Base-by-base conservation (phyloP, 2,329 filamentous ascomycete species). In the Arthroderma sp. region DNA sequence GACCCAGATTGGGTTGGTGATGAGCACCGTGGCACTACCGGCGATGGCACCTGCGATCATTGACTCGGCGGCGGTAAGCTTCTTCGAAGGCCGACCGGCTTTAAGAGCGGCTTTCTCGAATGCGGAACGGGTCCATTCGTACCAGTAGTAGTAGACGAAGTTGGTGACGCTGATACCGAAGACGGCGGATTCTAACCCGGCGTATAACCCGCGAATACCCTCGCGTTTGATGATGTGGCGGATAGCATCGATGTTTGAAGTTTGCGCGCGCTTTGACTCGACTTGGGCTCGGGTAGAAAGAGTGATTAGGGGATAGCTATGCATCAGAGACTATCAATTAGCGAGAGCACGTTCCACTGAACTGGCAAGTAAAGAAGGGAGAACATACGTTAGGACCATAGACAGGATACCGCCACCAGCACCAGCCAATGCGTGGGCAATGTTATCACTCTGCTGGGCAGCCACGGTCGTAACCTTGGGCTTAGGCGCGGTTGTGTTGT, bases 61-160 rank as follows among this genome's bases (percentile, higher is more conserved):
- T 54, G 82, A 83, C 71, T 98, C 89, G 54, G 89, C 65, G 0
- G 91, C 94, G 11, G 86, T 91, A 62, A 98, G 81, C 63, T 87
- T 88, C 67, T 78, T 82, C 50, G 76, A 80, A 46, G 80, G 75
- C 51, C 86, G 80, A 31, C 83, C 84, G 44, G 83, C 72, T 56
- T 78, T 80, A 47, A 74, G 64, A 38, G 87, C 86, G 6, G 86
- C 84, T 52, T 74, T 69, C 52, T 70, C 86, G 69, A 96, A 95
- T 61, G 83, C 83, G 42, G 82, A 75, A 48, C 88, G 81, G 51
- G 87, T 91, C 85, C 86, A 98, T 70, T 98, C 91, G 68, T 96
- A 98, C 89, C 78, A 98, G 74, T 96, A 98, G 71, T 98, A 98
- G 74, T 98, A 98, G 40, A 98, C 89, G 63, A 98, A 98, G 72